Base-by-base conservation (phyloP, 164 flowering plant species). In the Protea cynaroides region DNA sequence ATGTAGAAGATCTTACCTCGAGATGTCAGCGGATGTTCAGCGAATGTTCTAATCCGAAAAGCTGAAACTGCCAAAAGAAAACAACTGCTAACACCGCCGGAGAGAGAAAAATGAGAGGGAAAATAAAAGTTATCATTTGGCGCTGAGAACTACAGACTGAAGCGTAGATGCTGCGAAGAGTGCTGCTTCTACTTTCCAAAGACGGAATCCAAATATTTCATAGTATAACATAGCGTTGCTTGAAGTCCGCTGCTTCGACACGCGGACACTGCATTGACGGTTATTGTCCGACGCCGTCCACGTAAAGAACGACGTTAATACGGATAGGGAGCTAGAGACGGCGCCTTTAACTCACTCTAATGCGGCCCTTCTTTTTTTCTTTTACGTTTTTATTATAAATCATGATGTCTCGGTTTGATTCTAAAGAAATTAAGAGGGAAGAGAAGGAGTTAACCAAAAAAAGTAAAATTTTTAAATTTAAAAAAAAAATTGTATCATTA, bases 151-250 rank as follows among this genome's bases (percentile, higher is more conserved):
- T 29, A 37, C 15, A 62, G 52, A 44, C 11, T 11, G 49, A 44
- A 44, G 17, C 5, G 17, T n/a, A n/a, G n/a, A 44, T 4, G 49
- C 49, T 11, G 3, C 11, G 49, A 44, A 0, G 49, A n/a, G n/a
- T n/a, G 49, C 2, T 29, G 57, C 62, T 64, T 69, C 58, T 19
- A 51, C 47, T 57, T 59, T 63, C 64, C 58, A 46, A 44, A 47
- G 46, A 36, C 76, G 81, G 81, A 76, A 50, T 37, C 64, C 59
- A 80, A 59, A 56, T 40, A 15, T 40, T 22, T 65, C 49, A 62
- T 43, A 37, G 54, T 57, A 23, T 25, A 69, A 40, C 14, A 68
- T 56, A 37, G 13, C n/a, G 38, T 0, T 23, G 12, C 13, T 71
- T 71, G 69, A 37, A 43, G 71, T 77, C 77, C 80, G 75, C 7